A percentile compares a stretch with the other conserved stretches of the same genome.
Conservation (phyloP, 305 asterid genomes). For the Fraxinus platypoda region DNA sequence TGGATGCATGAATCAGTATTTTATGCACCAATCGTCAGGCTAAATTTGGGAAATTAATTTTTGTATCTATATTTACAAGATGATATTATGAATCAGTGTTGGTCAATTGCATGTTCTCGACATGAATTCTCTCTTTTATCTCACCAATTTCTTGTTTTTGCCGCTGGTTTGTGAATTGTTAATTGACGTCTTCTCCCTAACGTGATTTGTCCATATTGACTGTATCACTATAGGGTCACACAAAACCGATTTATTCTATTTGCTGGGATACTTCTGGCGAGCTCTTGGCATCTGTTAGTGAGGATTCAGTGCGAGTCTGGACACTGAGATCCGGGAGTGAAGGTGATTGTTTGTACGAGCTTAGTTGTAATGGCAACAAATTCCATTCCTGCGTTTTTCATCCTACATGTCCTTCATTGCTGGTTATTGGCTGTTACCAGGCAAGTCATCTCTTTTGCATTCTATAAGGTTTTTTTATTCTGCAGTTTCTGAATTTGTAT, state of each 20-base stretch:
- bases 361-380: conserved; percentile 81
- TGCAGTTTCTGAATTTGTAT: not conserved
- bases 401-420: conserved; percentile 74
- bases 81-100: not conserved
- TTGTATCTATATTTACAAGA: not conserved
- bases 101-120: not conserved
- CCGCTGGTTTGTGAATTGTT: not conserved
- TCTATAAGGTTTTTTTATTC: not conserved
- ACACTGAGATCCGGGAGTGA: conserved; percentile 71
- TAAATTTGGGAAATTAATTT: not conserved
- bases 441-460: conserved; percentile 39
- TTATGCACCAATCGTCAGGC: not conserved
- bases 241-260: conserved; percentile 62
- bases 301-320: conserved; percentile 93
- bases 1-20: not conserved
- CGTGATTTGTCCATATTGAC: not conserved
- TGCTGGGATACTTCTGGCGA: conserved; percentile 97
- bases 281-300: conserved; percentile 89
- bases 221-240: conserved; percentile 58
- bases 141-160: not conserved
- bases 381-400: conserved; percentile 94
- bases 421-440: conserved; percentile 95
- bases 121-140: not conserved
- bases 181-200: not conserved
- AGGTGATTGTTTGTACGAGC: conserved; percentile 84